Evolutionary conservation across 169 alveolate species (phyloP), one percentile per base, ranked within the genome.

Genomic region (Eimeria praecox): DNA sequence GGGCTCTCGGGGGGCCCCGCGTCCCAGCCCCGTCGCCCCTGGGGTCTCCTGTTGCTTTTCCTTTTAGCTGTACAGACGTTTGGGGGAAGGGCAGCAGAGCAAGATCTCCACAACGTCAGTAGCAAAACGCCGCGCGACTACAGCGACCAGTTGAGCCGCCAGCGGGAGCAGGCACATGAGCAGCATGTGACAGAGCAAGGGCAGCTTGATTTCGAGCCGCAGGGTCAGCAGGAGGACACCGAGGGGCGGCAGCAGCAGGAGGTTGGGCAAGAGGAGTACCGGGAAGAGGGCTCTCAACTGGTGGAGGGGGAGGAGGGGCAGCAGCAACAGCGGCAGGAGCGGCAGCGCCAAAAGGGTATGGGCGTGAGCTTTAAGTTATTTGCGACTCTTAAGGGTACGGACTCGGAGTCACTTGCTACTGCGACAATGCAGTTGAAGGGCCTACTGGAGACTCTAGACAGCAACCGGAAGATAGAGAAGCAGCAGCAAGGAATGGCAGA

Each of bases 191-290:
- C 38, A n/a, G 44, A n/a, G 18, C 54, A 78, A 22, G 42, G n/a
- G 44, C 89, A 78, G 89, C 46, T 27, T 1, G 85, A 35, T 73
- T 40, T 35, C 46, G 85, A 73, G 85, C 33, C 20, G 85, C 85
- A 38, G 82, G 16, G 49, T 18, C 87, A 35, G 22, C 64, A 14
- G 59, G 64, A 78, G 66, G 64, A 46, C 18, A 42, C 46, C 20
- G 64, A 78, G 89, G 12, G 8, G 89, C 69, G 38, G 83, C 83
- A 78, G 89, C 2, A 77, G 59, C 87, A 77, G 56, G 59, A 40
- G 59, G 8, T 44, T 78, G 89, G 46, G 38, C 24, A 20, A 27
- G 69, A 78, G 42, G 64, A 78, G 27, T n/a, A 22, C 64, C 89
- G 46, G 44, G 27, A 78, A 52, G 89, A 78, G 38, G 89, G 46